These are phyloP conservation scores for Chalciporus chontae DNA, from an alignment of 768 basidiomycete genomes.

Conservation along the genomic window DNA sequence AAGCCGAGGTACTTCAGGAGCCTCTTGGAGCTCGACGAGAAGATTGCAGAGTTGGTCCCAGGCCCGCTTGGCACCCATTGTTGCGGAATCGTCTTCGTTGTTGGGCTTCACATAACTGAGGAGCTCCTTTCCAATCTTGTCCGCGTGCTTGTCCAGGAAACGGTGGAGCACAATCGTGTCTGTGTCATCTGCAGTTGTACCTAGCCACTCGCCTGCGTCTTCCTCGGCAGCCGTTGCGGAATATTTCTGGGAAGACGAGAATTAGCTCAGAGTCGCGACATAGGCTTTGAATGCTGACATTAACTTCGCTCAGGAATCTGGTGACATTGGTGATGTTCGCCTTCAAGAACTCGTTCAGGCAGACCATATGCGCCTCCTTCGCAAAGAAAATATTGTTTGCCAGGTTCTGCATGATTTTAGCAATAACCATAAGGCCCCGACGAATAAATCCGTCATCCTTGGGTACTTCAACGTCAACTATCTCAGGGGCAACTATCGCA, in stretches of 20 bases:
- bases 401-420: conserved; percentile 89
- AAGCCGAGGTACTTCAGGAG: conserved; percentile 62
- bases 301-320: conserved; percentile 70
- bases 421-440: conserved; percentile 79
- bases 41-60: conserved; percentile 81
- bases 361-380: conserved; percentile 84
- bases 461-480: conserved; percentile 77
- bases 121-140: conserved; percentile 84
- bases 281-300: conserved; percentile 40
- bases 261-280: neutral
- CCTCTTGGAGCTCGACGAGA: conserved; percentile 74
- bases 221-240: conserved; percentile 47
- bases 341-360: conserved; percentile 71
- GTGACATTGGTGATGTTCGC: conserved; percentile 71
- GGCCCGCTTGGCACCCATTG: conserved; percentile 67
- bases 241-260: conserved; percentile 37
- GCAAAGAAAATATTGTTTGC: conserved; percentile 94
- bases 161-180: conserved; percentile 81
- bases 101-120: conserved; percentile 66
- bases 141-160: conserved; percentile 80
- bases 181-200: conserved; percentile 78
- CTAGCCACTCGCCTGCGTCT: conserved; percentile 66
- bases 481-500: conserved; percentile 82
- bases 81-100: conserved; percentile 50
- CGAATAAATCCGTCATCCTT: conserved; percentile 59